Evolutionary conservation across 805 yeast genomes (phyloP).

Genomic region (Metschnikowia aberdeeniae): DNA sequence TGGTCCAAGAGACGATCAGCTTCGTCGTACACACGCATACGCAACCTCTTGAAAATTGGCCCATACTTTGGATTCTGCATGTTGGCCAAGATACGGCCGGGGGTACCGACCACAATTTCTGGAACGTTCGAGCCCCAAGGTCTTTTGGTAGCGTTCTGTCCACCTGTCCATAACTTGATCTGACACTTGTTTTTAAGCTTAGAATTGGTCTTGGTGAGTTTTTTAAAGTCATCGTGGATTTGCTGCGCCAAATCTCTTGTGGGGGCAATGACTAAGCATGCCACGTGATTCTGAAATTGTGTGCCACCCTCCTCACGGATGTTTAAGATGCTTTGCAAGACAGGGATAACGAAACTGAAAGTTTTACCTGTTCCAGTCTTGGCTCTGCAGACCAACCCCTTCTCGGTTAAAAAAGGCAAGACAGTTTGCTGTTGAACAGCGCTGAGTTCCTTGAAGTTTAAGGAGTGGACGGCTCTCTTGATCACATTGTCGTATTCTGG

Average conservation of each 20-base stretch:
- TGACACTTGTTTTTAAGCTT: constrained; percentile 14
- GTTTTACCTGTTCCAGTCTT: constrained; percentile 97
- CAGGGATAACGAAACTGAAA: constrained; percentile 80
- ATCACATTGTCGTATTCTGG: constrained; percentile 9
- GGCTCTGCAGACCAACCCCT: constrained; percentile 83
- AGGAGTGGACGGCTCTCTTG: constrained; percentile 12
- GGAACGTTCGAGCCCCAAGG: constrained; percentile 36
- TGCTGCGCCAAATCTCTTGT: constrained; percentile 90
- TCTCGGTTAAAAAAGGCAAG: constrained; percentile 48
- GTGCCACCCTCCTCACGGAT: constrained; percentile 17
- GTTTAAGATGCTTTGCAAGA: constrained; percentile 53
- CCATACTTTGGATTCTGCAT: constrained; percentile 45
- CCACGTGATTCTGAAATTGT: constrained; percentile 28
- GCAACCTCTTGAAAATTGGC: constrained; percentile 48
- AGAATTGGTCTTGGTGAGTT: constrained; percentile 30
- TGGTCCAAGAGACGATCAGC: constrained; percentile 84
- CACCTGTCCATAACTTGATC: constrained; percentile 58
- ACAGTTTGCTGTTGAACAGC: constrained; percentile 66
- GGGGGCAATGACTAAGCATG: constrained; percentile 72
- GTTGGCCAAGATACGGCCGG: constrained; percentile 75
- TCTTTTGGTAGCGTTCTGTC: constrained; percentile 40
- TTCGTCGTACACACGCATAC: constrained; percentile 77
- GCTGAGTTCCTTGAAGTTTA: constrained; percentile 52
- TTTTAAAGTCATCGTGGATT: constrained; percentile 60
- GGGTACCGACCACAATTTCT: constrained; percentile 78